Percentiles rank a stretch among this genome's conserved stretches.
Conservation (phyloP, 2,329 filamentous ascomycete species). For the Alternaria atra region DNA sequence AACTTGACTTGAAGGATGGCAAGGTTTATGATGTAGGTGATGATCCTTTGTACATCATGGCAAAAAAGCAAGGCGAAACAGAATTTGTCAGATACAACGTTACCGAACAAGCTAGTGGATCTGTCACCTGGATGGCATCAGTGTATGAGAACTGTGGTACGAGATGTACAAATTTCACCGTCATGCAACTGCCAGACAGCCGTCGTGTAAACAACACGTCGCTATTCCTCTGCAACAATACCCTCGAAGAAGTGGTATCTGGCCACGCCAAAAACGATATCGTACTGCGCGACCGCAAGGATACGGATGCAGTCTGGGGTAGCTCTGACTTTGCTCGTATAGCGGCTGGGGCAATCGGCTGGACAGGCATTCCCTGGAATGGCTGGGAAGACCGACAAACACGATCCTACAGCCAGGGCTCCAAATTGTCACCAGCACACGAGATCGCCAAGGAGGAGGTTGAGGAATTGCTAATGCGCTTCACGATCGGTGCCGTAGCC, state of each 20-base stretch:
- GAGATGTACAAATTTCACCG: conserved; percentile 48
- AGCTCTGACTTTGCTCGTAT: conserved; percentile 40
- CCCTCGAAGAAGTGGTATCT: conserved; percentile 21
- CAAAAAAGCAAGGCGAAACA: conserved; percentile 14
- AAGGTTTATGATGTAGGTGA: background rate
- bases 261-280: conserved; percentile 32
- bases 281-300: conserved; percentile 16
- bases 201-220: conserved; percentile 17
- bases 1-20: conserved; percentile 25
- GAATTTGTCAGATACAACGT: conserved; percentile 28
- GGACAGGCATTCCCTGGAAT: conserved; percentile 37
- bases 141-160: conserved; percentile 32
- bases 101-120: conserved; percentile 26
- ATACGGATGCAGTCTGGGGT: conserved; percentile 33
- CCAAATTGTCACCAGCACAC: conserved; percentile 36
- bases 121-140: conserved; percentile 38
- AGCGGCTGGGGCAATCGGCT: conserved; percentile 43
- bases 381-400: conserved; percentile 25
- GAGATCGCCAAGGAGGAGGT: conserved; percentile 15
- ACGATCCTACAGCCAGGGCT: conserved; percentile 32
- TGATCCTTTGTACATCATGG: conserved; percentile 24
- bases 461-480: conserved; percentile 38
- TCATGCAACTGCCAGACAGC: conserved; percentile 31
- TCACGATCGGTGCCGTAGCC: conserved; percentile 43
- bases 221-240: conserved; percentile 44